A percentile compares a stretch with the other conserved stretches of the same genome.
Conservation (phyloP, 106 monocot species). For the Dendrobium huoshanense region DNA sequence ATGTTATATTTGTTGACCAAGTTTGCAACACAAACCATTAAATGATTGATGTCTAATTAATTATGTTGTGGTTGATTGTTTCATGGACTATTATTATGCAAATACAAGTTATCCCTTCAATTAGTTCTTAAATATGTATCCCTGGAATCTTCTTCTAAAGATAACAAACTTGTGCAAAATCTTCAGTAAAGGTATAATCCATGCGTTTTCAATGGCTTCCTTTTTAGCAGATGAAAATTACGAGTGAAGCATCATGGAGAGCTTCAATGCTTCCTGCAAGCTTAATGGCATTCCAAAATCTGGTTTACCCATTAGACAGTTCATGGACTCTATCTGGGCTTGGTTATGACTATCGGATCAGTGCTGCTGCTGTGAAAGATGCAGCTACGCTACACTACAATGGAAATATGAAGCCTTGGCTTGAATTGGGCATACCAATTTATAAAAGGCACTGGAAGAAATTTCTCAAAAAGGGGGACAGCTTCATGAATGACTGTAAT, state of each 20-base stretch:
- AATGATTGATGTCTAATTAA: too few relatives aligned
- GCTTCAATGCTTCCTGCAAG: slow-evolving; percentile 34
- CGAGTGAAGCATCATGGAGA: slow-evolving; percentile 32
- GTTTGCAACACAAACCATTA: too few relatives aligned
- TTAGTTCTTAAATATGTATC: too few relatives aligned
- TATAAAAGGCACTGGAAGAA: slow-evolving; percentile 59
- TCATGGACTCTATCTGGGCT: slow-evolving; percentile 44
- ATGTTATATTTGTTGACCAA: too few relatives aligned
- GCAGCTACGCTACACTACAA: slow-evolving; percentile 46
- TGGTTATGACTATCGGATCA: slow-evolving; percentile 47
- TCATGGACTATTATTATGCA: too few relatives aligned
- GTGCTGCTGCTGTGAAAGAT: slow-evolving; percentile 12
- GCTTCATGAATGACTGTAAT: slow-evolving; percentile 57
- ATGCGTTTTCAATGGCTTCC: too few relatives aligned
- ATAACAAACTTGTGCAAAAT: too few relatives aligned
- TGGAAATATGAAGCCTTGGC: slow-evolving; percentile 79
- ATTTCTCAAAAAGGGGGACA: slow-evolving; percentile 42
- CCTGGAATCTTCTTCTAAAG: too few relatives aligned
- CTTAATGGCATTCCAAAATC: slow-evolving; percentile 51
- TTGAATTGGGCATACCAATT: slow-evolving; percentile 47
- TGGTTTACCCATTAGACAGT: slow-evolving; percentile 26
- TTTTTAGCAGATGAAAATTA: slow-evolving; percentile 28
- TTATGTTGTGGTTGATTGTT: too few relatives aligned
- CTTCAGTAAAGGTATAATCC: too few relatives aligned
- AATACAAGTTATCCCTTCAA: too few relatives aligned